These are phyloP conservation scores for Aphanomyces astaci DNA, from an alignment of 352 stramenopile species.

Conservation along the genomic window DNA sequence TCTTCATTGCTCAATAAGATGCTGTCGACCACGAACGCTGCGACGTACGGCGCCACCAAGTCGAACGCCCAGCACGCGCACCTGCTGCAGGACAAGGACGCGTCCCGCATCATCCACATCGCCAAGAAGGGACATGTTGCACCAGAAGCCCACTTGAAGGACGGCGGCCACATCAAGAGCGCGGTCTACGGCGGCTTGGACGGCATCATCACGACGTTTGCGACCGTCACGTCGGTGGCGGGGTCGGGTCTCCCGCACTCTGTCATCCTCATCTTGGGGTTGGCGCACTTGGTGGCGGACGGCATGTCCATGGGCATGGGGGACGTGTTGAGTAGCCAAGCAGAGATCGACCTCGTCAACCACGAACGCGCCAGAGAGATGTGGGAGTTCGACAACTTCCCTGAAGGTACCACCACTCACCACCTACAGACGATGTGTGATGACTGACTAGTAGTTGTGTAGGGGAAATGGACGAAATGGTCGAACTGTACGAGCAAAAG, in stretches of 20 bases:
- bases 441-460: constrained; percentile 95
- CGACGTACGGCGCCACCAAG: too few species aligned
- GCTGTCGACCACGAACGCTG: too few species aligned
- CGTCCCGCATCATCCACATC: constrained; percentile 12
- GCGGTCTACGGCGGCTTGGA: constrained; percentile 94
- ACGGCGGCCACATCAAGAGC: constrained; percentile 76
- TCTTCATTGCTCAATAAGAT: too few species aligned
- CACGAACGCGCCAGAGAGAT: constrained; percentile 88
- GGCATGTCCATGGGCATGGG: constrained; percentile 93
- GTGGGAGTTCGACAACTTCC: constrained; percentile 65
- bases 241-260: constrained; percentile 80
- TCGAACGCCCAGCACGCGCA: constrained; percentile 12
- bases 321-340: constrained; percentile 91
- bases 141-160: constrained; percentile 60
- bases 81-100: background rate
- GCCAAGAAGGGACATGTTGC: constrained; percentile 34
- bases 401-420: constrained; percentile 23
- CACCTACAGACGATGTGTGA: background rate
- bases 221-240: constrained; percentile 90
- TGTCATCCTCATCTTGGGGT: constrained; percentile 92
- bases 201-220: constrained; percentile 94
- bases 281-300: constrained; percentile 93
- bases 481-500: constrained; percentile 91
- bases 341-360: constrained; percentile 89
- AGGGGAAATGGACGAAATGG: constrained; percentile 95